Conservation (phyloP, 2,329 filamentous ascomycete genomes). For the Cytospora leucostoma region DNA sequence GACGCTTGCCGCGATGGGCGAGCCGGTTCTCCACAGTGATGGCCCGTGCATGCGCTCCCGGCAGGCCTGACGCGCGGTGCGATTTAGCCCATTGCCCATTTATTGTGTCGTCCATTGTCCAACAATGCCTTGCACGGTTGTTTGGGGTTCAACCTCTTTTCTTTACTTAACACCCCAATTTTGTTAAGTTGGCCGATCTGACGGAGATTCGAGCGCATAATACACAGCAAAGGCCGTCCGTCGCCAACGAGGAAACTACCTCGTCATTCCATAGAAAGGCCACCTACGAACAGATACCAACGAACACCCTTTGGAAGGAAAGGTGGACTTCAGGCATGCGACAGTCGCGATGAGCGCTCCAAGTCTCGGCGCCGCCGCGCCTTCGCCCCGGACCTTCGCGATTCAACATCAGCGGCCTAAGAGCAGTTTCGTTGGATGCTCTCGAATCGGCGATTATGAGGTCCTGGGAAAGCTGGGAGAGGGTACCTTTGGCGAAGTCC, state of each 20-base stretch:
- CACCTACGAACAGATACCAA: neutral
- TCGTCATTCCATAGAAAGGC: neutral
- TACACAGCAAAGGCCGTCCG: neutral
- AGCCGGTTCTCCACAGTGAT: neutral
- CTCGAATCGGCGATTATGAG: slow-evolving; percentile 78
- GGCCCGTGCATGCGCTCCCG: neutral
- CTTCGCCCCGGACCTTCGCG: slow-evolving; percentile 58
- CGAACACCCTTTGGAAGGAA: neutral
- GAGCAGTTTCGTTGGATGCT: slow-evolving; percentile 78
- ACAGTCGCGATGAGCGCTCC: slow-evolving; percentile 32
- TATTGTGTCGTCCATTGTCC: neutral
- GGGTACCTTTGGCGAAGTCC: slow-evolving; percentile 95
- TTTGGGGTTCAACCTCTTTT: neutral
- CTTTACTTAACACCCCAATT: neutral
- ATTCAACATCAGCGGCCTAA: slow-evolving; percentile 56
- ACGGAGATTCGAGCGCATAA: neutral
- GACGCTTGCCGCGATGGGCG: neutral
- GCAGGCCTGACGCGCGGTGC: neutral
- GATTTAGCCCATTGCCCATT: neutral
- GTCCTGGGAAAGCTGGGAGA: slow-evolving; percentile 84
- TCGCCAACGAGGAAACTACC: neutral
- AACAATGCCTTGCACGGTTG: neutral
- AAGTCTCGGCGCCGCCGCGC: slow-evolving; percentile 25
- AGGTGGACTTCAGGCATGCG: neutral
- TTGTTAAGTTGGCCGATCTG: neutral